Percentiles rank a stretch among this genome's conserved stretches.
These are phyloP conservation scores for Trichothecium sympodiale DNA, from an alignment of 2,329 filamentous ascomycete genomes.

Conservation along the genomic window DNA sequence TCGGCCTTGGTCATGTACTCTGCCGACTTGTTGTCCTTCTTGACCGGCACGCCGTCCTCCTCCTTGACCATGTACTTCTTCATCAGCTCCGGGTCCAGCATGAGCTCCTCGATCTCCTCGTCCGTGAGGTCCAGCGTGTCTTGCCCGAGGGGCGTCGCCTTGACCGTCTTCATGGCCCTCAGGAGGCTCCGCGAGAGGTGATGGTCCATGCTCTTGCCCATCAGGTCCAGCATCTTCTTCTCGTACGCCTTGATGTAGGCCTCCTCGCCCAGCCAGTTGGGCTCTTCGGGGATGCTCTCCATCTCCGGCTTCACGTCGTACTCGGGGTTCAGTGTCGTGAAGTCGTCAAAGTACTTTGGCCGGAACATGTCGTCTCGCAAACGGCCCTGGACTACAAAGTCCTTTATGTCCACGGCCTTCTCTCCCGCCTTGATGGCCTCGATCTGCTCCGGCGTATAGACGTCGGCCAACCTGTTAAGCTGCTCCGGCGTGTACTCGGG, in stretches of 20 bases:
- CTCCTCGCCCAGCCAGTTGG: conserved; percentile 47
- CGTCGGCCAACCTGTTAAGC: conserved; percentile 46
- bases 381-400: conserved; percentile 63
- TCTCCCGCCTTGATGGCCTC: conserved; percentile 75
- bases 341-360: conserved; percentile 72
- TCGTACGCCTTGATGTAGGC: conserved; percentile 42
- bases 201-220: conserved; percentile 29
- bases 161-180: conserved; percentile 29
- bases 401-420: conserved; percentile 58
- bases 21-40: conserved; percentile 4
- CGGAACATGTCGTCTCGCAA: conserved; percentile 62
- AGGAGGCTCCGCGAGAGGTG: conserved; percentile 30
- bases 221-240: conserved; percentile 29
- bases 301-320: conserved; percentile 57
- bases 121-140: conserved; percentile 38
- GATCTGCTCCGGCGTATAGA: conserved; percentile 74
- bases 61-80: conserved; percentile 25
- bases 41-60: conserved; percentile 13
- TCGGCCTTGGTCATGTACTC: conserved; percentile 21
- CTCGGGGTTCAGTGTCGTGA: conserved; percentile 64
- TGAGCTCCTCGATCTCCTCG: conserved; percentile 30
- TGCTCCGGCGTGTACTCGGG: conserved; percentile 58
- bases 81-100: conserved; percentile 26
- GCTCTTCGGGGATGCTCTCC: conserved; percentile 37
- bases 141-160: conserved; percentile 25